A percentile compares a stretch with the other conserved stretches of the same genome.
phyloP scores from a whole-genome alignment of 805 yeast genomes.

The Candida silvatica region DNA sequence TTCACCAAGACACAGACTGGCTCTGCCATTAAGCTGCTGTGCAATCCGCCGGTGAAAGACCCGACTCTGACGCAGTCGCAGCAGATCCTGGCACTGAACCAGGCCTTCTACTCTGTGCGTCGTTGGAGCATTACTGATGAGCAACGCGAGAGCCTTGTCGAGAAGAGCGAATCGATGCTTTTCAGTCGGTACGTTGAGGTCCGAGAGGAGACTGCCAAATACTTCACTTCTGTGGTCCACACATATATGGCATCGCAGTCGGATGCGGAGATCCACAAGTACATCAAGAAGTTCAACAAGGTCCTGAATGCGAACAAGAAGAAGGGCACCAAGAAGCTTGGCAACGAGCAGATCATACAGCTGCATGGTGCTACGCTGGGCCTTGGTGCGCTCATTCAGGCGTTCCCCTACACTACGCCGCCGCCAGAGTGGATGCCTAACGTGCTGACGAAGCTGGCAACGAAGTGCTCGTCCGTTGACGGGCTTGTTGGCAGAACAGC shows the following conservation, averaged over 20 bases:
- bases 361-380: conserved; percentile 88
- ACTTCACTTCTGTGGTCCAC: conserved; percentile 77
- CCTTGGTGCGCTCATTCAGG: conserved; percentile 77
- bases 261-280: conserved; percentile 31
- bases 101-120: conserved; percentile 63
- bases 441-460: conserved; percentile 60
- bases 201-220: conserved; percentile 61
- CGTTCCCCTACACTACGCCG: conserved; percentile 86
- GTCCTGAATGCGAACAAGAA: conserved; percentile 28
- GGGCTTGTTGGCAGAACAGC: conserved; percentile 82
- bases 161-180: conserved; percentile 42
- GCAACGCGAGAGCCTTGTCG: conserved; percentile 43
- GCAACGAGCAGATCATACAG: conserved; percentile 33
- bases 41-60: conserved; percentile 27
- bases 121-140: conserved; percentile 40
- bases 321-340: conserved; percentile 23
- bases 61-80: conserved; percentile 53
- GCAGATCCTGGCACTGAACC: conserved; percentile 60
- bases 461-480: conserved; percentile 58
- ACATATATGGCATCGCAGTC: conserved; percentile 40
- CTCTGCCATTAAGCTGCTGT: conserved; percentile 34
- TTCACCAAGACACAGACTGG: conserved; percentile 33
- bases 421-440: conserved; percentile 87
- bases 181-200: conserved; percentile 65
- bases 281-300: conserved; percentile 35